Evolutionary conservation across 2,329 filamentous ascomycete species (phyloP).

Genomic region (Hymenotorrendiella dingleyae): DNA sequence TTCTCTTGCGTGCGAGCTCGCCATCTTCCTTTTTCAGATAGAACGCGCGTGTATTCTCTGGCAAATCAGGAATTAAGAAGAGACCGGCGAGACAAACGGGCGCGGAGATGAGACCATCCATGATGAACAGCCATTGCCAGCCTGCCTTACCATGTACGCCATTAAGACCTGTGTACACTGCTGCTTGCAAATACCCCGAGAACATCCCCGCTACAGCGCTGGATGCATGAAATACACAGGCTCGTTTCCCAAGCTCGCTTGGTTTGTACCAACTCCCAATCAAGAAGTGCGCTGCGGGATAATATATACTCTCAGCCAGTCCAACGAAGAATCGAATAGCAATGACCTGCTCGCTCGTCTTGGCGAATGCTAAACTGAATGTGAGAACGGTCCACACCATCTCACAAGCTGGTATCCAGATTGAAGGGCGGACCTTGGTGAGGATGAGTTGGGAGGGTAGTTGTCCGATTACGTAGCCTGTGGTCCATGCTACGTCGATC

Average conservation of each 20-base stretch:
- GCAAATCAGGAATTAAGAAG: conserved; percentile 25
- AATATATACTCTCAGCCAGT: conserved; percentile 22
- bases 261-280: conserved; percentile 41
- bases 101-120: conserved; percentile 35
- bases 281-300: conserved; percentile 24
- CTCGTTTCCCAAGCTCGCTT: conserved; percentile 37
- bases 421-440: conserved; percentile 37
- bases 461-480: conserved; percentile 51
- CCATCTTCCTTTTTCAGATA: conserved; percentile 19
- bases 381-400: conserved; percentile 32
- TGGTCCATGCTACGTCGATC: conserved; percentile 38
- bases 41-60: conserved; percentile 25
- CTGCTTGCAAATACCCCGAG: conserved; percentile 39
- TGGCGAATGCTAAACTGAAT: conserved; percentile 34
- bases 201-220: conserved; percentile 37
- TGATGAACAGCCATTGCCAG: conserved; percentile 43
- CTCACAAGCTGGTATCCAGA: conserved; percentile 39
- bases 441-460: conserved; percentile 36
- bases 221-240: conserved; percentile 37
- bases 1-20: conserved; percentile 18
- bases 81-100: conserved; percentile 28
- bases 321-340: conserved; percentile 42
- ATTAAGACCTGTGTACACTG: conserved; percentile 36
- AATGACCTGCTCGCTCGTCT: conserved; percentile 29
- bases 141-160: conserved; percentile 33